Evolutionary conservation across 768 basidiomycete species (phyloP).

Genomic region (Cystofilobasidium bisporidii): DNA sequence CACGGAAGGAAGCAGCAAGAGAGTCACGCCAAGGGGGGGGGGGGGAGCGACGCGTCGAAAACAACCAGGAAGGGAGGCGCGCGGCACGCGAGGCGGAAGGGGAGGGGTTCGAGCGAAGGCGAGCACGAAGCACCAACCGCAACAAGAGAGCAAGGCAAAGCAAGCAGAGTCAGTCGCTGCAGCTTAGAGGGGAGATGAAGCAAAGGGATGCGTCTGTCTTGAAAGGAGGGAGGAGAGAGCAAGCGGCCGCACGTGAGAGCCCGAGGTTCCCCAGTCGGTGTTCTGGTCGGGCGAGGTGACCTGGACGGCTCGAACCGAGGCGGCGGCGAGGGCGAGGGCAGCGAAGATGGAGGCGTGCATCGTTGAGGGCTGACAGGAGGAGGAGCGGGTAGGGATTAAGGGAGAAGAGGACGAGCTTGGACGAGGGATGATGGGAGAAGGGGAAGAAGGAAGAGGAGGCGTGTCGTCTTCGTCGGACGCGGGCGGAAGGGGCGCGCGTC

Average conservation of each 20-base stretch:
- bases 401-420: not conserved
- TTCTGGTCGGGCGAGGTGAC: slow-evolving; percentile 28
- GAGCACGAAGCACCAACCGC: not conserved
- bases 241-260: slow-evolving; percentile 15
- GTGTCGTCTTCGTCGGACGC: no score
- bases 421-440: not conserved
- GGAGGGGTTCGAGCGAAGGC: not conserved
- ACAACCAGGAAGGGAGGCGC: not conserved
- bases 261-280: slow-evolving; percentile 14
- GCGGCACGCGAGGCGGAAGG: not conserved
- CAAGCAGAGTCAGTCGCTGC: no score
- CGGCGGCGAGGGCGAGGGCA: slow-evolving; percentile 23
- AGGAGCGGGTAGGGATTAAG: not conserved
- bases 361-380: not conserved
- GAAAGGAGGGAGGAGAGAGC: slow-evolving; percentile 12
- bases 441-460: not conserved
- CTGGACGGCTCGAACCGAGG: slow-evolving; percentile 26
- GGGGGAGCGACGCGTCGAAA: slow-evolving; percentile 1
- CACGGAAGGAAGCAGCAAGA: not conserved
- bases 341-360: slow-evolving; percentile 16
- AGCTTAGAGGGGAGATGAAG: not conserved
- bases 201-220: not conserved
- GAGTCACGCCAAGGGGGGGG: not conserved
- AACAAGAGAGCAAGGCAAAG: not conserved
- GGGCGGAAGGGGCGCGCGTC: no score